Percentiles rank a stretch among this genome's conserved stretches.
These are phyloP conservation scores for Apophysomyces variabilis DNA, from an alignment of 371 early-diverging fungal species.

Conservation along the genomic window DNA sequence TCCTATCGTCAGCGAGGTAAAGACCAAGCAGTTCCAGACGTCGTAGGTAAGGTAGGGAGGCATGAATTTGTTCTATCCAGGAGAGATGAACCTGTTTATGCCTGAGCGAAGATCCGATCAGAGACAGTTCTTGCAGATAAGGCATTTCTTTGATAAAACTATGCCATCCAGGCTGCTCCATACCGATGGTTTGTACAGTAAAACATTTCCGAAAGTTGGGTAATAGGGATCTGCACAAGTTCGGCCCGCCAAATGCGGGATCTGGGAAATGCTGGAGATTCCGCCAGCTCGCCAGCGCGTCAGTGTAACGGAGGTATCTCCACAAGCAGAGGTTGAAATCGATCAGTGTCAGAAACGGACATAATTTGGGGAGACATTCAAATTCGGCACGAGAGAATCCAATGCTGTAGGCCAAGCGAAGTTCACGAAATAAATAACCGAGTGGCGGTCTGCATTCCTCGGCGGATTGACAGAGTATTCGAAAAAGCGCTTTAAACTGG, in stretches of 20 bases:
- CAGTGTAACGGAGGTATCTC: neutral
- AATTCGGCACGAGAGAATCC: conserved; percentile 6
- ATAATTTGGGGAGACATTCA: conserved; percentile 7
- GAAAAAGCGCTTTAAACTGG: neutral
- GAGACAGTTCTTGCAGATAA: neutral
- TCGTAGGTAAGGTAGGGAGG: neutral
- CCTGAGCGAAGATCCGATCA: neutral
- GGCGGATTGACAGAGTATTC: neutral
- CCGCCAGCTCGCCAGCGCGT: neutral
- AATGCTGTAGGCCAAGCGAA: neutral
- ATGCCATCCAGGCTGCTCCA: conserved; percentile 6
- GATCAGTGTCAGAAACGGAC: conserved; percentile 1
- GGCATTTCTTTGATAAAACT: neutral
- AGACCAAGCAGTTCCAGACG: conserved; percentile 2
- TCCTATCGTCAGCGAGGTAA: neutral
- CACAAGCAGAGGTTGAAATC: neutral
- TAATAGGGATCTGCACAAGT: neutral
- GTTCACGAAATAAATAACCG: neutral
- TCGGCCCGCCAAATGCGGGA: neutral
- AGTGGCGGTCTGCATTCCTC: neutral
- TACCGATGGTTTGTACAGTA: neutral
- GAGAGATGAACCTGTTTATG: neutral
- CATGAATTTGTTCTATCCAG: neutral
- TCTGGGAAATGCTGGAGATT: neutral
- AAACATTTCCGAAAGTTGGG: neutral